Percentiles rank a stretch among this genome's conserved stretches.
Conservation (phyloP, 495 filamentous ascomycete species). For the Thozetella sp. region DNA sequence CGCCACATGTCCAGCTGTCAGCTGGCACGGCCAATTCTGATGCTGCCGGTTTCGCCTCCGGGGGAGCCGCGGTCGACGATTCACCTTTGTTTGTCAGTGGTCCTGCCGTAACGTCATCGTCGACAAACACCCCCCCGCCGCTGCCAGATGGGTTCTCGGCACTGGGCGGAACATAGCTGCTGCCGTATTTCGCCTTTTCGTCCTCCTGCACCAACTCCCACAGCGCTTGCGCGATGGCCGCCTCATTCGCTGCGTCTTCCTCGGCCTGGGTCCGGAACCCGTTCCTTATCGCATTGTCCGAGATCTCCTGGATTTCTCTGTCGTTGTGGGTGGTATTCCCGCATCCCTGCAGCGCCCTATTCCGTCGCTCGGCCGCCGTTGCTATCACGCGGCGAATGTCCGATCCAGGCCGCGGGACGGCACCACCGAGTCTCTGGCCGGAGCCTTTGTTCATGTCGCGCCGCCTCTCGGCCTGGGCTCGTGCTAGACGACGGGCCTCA, state of each 20-base stretch:
- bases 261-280: constrained; percentile 84
- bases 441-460: constrained; percentile 59
- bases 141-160: constrained; percentile 62
- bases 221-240: constrained; percentile 84
- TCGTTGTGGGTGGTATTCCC: constrained; percentile 65
- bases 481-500: constrained; percentile 76
- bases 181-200: constrained; percentile 64
- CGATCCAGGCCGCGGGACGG: constrained; percentile 55
- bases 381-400: constrained; percentile 79
- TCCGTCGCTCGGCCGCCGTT: constrained; percentile 70
- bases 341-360: constrained; percentile 68
- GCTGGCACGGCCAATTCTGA: constrained; percentile 14
- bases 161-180: constrained; percentile 65
- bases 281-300: constrained; percentile 67
- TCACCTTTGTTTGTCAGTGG: constrained; percentile 13
- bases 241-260: constrained; percentile 87
- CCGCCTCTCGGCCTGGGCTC: constrained; percentile 75
- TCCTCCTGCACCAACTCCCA: constrained; percentile 89
- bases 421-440: constrained; percentile 75
- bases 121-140: constrained; percentile 19
- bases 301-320: constrained; percentile 60
- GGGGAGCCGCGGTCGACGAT: constrained; percentile 23
- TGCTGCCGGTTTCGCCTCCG: constrained; percentile 18
- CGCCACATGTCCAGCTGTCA: constrained; percentile 67
- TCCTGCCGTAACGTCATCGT: neutral